Evolutionary conservation across 1,284 basidiomycete species (phyloP), one percentile per base, ranked within the genome.

Genomic region (Porogramme epimiltina): DNA sequence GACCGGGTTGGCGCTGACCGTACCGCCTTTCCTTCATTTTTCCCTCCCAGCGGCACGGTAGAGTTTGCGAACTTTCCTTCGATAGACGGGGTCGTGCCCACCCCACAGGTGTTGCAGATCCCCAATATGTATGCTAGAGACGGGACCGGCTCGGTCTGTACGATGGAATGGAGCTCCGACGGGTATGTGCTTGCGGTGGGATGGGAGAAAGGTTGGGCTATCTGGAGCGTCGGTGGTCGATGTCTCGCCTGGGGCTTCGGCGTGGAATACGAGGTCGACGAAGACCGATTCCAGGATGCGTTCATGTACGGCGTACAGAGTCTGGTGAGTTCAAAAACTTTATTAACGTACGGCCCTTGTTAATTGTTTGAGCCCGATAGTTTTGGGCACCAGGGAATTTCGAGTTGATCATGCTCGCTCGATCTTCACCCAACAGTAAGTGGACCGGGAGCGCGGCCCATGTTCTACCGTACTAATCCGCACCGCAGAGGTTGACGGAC

Each of bases 181-280:
- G 97, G 96, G 1, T 94, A 97, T 70, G 93, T 93, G 1, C 77
- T 99, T n/a, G 95, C 95, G n/a, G 93, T 95, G 1, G 95, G 93
- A 0, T 98, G 93, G 87, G 80, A 86, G 56, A 72, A 82, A 51
- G 95, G 94, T 3, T 97, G 95, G 91, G 91, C 88, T 0, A 80
- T 97, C 3, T 94, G 95, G 77, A 95, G 91, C 66, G 87, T 96
- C 26, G 91, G 92, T 23, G 95, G 97, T 11, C 79, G 94, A 54
- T 88, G 94, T 68, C 75, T 93, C 50, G 86, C 86, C 6, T 87
- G 84, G 73, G 83, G 78, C 22, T 85, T 89, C 70, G 92, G 83
- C 39, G 76, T 85, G 5, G 84, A 87, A 42, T 87, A 84, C 58
- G 74, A 70, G 44, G 78, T 89, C 38, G 84, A 87, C 55, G 77